Conservation (phyloP, 139 green algal genomes). For the Coccomyxa sp. region DNA sequence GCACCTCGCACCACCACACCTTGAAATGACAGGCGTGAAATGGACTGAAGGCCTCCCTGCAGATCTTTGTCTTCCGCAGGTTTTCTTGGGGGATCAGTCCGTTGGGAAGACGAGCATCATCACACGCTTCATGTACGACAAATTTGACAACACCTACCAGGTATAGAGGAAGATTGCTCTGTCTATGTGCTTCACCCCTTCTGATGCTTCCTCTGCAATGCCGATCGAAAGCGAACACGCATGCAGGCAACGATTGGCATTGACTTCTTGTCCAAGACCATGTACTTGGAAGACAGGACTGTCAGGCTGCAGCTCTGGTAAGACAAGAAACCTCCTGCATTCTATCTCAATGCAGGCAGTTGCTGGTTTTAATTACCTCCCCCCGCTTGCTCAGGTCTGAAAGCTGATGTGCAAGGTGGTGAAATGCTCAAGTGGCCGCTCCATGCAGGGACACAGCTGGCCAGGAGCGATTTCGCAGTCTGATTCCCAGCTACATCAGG, state of each 20-base stretch:
- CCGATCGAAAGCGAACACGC: background rate
- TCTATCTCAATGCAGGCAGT: background rate
- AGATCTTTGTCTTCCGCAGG: conserved; percentile 33
- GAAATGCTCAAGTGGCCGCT: background rate
- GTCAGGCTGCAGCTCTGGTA: conserved; percentile 98
- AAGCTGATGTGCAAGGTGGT: background rate
- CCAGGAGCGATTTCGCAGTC: conserved; percentile 93
- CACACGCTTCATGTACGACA: conserved; percentile 99
- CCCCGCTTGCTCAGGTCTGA: too few species aligned
- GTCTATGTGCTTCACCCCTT: background rate
- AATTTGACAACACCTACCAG: conserved; percentile 99
- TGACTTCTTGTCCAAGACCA: conserved; percentile 99
- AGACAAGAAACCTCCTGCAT: background rate
- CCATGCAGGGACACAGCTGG: conserved; percentile 92
- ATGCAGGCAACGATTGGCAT: conserved; percentile 97
- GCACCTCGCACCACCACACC: background rate
- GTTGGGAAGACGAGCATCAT: conserved; percentile 98
- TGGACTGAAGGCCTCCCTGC: too few species aligned
- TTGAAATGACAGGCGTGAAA: background rate
- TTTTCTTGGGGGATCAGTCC: conserved; percentile 89
- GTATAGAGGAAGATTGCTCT: conserved; percentile 25
- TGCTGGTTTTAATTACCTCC: background rate
- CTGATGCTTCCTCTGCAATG: too few species aligned
- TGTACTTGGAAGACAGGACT: conserved; percentile 99
- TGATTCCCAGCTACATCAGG: conserved; percentile 98